Conservation (phyloP, 106 monocot species). For the Phalaenopsis equestris region DNA sequence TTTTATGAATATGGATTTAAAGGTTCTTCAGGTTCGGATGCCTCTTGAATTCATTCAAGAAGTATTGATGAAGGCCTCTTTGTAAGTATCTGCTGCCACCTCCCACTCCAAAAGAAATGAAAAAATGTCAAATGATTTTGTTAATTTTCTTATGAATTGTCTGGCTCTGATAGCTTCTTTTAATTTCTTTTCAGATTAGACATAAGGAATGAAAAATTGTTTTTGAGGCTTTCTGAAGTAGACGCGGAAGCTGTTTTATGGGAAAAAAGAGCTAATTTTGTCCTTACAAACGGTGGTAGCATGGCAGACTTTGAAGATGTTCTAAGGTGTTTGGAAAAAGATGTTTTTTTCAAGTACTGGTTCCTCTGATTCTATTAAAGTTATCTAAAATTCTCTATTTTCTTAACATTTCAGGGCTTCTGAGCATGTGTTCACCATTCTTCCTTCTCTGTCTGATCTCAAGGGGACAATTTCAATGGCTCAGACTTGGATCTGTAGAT, state of each 20-base stretch:
- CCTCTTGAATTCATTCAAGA: constrained; percentile 30
- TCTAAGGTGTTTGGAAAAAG: constrained; percentile 24
- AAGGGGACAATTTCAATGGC: constrained; percentile 31
- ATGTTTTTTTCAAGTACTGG: neutral
- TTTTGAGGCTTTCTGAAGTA: constrained; percentile 29
- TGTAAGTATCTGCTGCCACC: constrained; percentile 14
- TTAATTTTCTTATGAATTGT: constrained; percentile 3
- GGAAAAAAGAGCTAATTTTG: constrained; percentile 56
- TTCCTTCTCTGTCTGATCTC: constrained; percentile 47
- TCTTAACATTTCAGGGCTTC: constrained; percentile 39
- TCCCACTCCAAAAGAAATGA: neutral
- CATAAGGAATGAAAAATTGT: constrained; percentile 42
- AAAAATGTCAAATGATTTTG: neutral
- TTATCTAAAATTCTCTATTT: neutral
- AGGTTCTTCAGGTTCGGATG: constrained; percentile 29
- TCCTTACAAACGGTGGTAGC: constrained; percentile 27
- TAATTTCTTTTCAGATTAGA: constrained; percentile 28
- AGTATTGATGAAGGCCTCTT: constrained; percentile 27
- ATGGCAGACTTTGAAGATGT: constrained; percentile 49
- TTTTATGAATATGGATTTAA: constrained; percentile 3
- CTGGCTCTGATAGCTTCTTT: constrained; percentile 1
- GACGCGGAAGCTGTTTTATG: constrained; percentile 34
- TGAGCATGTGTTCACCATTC: constrained; percentile 36
- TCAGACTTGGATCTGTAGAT: constrained; percentile 53
- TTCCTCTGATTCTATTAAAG: neutral